Percentiles rank a stretch among this genome's conserved stretches.
Conservation (phyloP, 2,329 filamentous ascomycete genomes). For the Aquanectria penicillioides region DNA sequence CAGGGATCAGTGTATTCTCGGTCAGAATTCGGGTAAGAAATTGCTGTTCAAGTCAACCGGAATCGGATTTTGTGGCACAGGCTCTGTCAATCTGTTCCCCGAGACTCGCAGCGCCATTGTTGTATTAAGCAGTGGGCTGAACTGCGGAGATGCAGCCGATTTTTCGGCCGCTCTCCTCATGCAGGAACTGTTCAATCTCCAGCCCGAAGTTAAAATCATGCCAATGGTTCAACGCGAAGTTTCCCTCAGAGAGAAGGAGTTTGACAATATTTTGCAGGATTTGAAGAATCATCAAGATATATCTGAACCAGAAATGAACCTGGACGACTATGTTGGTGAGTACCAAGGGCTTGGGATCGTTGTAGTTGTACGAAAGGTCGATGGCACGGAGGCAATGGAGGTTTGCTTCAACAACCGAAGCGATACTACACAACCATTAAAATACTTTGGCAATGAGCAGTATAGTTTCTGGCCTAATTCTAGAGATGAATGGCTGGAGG, state of each 20-base stretch:
- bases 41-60: not conserved
- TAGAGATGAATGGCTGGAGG: not conserved
- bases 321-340: not conserved
- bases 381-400: not conserved
- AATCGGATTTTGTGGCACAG: not conserved
- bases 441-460: not conserved
- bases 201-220: not conserved
- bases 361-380: not conserved
- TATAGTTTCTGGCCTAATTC: not conserved
- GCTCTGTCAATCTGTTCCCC: not conserved
- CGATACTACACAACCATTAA: not conserved
- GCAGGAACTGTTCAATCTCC: not conserved
- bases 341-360: not conserved
- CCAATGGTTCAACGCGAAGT: not conserved
- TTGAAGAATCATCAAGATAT: not conserved
- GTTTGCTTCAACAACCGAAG: not conserved
- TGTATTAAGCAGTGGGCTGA: constrained; percentile 1
- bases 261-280: not conserved
- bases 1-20: not conserved
- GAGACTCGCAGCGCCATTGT: not conserved
- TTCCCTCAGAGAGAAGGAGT: not conserved
- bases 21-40: not conserved
- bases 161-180: not conserved
- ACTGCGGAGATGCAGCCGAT: not conserved
- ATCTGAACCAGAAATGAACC: not conserved